Evolutionary conservation across 495 filamentous ascomycete genomes (phyloP).

Genomic region (Baudoinia panamericana): DNA sequence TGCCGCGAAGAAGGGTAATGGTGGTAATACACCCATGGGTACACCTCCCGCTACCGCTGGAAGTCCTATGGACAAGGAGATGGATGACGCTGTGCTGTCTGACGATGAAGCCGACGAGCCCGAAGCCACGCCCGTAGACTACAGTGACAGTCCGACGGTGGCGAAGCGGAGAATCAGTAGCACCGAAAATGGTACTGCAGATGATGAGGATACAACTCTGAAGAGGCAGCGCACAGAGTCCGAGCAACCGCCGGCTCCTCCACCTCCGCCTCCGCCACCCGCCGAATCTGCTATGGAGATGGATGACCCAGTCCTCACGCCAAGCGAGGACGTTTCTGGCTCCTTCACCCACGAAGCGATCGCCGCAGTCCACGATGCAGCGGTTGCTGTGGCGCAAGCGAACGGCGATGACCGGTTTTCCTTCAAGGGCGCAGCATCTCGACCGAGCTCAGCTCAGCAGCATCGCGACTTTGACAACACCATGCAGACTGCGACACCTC

Average conservation of each 20-base stretch:
- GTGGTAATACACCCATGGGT: constrained; percentile 22
- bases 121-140: constrained; percentile 26
- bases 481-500: constrained; percentile 29
- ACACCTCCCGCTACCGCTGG: constrained; percentile 14
- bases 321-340: constrained; percentile 13
- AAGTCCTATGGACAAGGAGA: constrained; percentile 18
- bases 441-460: constrained; percentile 4
- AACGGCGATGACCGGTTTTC: not conserved
- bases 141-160: constrained; percentile 24
- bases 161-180: constrained; percentile 52
- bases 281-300: constrained; percentile 20
- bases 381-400: not conserved
- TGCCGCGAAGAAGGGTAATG: constrained; percentile 27
- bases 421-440: constrained; percentile 9
- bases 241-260: constrained; percentile 35
- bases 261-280: constrained; percentile 32
- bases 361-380: constrained; percentile 5
- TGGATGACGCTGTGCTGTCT: constrained; percentile 17
- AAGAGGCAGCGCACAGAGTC: constrained; percentile 27
- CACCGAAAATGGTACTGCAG: constrained; percentile 13
- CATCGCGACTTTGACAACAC: constrained; percentile 4
- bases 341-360: constrained; percentile 15
- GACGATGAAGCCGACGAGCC: constrained; percentile 34
- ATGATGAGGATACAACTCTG: constrained; percentile 21
- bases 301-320: not conserved